Conservation (phyloP, 225 moss, liverwort and hornwort genomes). For the Anthoceros angustus region DNA sequence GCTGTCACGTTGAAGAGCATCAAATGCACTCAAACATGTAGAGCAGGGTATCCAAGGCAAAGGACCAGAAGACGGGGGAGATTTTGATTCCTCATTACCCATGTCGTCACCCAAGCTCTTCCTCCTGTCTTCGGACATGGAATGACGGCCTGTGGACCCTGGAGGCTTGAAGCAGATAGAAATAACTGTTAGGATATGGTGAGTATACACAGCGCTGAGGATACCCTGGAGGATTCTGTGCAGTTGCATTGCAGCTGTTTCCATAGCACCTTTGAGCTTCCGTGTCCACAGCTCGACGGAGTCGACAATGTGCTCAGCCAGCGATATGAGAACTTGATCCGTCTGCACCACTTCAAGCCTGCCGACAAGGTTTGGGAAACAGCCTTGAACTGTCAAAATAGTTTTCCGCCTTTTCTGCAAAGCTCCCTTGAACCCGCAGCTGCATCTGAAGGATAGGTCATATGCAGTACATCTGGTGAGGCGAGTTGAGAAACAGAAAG, state of each 20-base stretch:
- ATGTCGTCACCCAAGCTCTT: background rate
- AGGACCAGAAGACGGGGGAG: background rate
- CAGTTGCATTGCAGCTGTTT: background rate
- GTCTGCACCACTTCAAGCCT: background rate
- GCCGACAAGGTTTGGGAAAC: background rate
- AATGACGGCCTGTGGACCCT: background rate
- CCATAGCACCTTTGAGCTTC: background rate
- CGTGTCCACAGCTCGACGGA: background rate
- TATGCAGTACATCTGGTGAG: background rate
- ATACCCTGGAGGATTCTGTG: background rate
- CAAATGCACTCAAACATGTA: background rate
- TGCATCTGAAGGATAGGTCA: background rate
- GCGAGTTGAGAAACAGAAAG: background rate
- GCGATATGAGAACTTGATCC: background rate
- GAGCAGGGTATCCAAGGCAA: background rate
- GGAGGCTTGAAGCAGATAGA: background rate
- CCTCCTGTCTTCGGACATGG: background rate
- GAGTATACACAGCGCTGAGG: background rate
- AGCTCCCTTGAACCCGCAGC: background rate
- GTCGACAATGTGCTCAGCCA: background rate
- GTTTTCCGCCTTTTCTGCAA: constrained; percentile 4
- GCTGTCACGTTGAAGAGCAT: background rate
- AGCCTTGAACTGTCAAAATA: background rate
- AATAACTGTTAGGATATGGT: background rate
- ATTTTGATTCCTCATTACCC: background rate